phyloP scores from a whole-genome alignment of 371 early-diverging fungal species.

The Mucor saturninus region DNA sequence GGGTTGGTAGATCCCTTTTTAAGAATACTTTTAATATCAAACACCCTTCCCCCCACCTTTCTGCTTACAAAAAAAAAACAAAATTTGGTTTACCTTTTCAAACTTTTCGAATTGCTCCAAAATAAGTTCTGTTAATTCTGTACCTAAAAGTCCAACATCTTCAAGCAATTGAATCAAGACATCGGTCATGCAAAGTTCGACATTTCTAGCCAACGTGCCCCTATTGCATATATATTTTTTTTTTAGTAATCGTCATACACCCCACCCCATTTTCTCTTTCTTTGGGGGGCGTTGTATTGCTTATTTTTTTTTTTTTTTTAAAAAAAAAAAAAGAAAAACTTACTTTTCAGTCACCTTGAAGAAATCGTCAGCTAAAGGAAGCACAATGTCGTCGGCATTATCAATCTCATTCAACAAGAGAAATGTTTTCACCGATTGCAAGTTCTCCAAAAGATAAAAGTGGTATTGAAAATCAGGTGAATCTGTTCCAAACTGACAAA shows the following conservation, averaged over 20 bases:
- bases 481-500: constrained; percentile 64
- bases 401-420: constrained; percentile 64
- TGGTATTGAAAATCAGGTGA: constrained; percentile 71
- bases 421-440: constrained; percentile 84
- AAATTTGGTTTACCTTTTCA: constrained; percentile 47
- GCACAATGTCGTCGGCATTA: constrained; percentile 31
- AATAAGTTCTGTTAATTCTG: constrained; percentile 81
- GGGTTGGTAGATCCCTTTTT: constrained; percentile 68
- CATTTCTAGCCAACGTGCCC: constrained; percentile 62
- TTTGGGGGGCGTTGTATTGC: no score
- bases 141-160: constrained; percentile 71
- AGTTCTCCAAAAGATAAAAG: constrained; percentile 85
- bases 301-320: background rate
- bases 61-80: no score
- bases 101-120: constrained; percentile 77
- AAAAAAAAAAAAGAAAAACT: background rate
- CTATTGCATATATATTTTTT: constrained; percentile 52
- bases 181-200: constrained; percentile 82
- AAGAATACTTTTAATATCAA: background rate
- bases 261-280: no score
- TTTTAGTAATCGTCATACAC: no score
- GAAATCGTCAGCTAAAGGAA: constrained; percentile 25
- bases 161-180: constrained; percentile 84
- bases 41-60: no score
- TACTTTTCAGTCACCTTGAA: constrained; percentile 31